These are phyloP conservation scores for Exophiala xenobiotica DNA, from an alignment of 2,329 filamentous ascomycete species.

Conservation along the genomic window DNA sequence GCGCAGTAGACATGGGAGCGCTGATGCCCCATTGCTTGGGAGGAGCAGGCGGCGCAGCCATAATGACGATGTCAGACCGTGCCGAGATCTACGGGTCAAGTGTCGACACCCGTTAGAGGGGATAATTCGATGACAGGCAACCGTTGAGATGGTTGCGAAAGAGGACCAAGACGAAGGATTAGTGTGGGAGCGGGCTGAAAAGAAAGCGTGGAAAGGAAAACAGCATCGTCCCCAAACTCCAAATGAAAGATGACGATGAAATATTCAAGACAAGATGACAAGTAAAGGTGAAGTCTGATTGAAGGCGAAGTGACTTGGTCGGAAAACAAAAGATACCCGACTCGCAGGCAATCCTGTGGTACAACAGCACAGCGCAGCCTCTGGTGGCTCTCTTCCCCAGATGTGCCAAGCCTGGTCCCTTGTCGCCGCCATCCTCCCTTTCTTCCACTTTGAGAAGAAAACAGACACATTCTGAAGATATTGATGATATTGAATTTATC, in stretches of 20 bases:
- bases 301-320: not conserved
- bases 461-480: no score
- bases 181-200: conserved; percentile 12
- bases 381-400: no score
- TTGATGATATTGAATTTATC: no score
- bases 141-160: not conserved
- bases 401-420: no score
- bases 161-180: conserved; percentile 7
- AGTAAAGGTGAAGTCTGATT: not conserved
- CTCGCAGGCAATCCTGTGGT: no score
- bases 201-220: conserved; percentile 16
- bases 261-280: conserved; percentile 16
- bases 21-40: conserved; percentile 69
- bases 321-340: not conserved
- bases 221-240: conserved; percentile 27
- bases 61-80: conserved; percentile 1
- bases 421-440: no score
- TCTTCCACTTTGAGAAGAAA: no score
- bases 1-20: conserved; percentile 72
- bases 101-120: not conserved
- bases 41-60: conserved; percentile 16
- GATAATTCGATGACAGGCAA: not conserved
- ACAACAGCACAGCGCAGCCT: no score
- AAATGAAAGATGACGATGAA: conserved; percentile 24
- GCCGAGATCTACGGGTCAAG: not conserved